phyloP scores from a whole-genome alignment of 257 asterid genomes.

The Scutellaria minor region DNA sequence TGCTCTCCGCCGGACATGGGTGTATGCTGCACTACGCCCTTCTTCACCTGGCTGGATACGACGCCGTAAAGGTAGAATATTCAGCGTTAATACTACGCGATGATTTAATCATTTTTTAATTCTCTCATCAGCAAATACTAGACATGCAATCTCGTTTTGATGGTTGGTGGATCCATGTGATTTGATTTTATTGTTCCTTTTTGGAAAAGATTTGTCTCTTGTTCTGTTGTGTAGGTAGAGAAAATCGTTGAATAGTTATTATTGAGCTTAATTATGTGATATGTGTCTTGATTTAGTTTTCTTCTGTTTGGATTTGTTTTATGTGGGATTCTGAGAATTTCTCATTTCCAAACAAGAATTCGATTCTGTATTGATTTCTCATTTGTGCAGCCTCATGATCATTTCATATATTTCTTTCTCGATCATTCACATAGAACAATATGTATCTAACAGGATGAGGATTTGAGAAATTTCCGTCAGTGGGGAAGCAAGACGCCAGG shows the following conservation, averaged over 20 bases:
- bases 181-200: slow-evolving; percentile 15
- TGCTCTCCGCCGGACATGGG: slow-evolving; percentile 93
- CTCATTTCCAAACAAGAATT: too few species aligned
- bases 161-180: slow-evolving; percentile 29
- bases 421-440: slow-evolving; percentile 3
- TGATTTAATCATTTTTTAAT: neutral
- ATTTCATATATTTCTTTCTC: slow-evolving; percentile 23
- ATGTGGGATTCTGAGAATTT: too few species aligned
- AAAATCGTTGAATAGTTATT: neutral
- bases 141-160: slow-evolving; percentile 23
- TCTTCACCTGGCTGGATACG: slow-evolving; percentile 78
- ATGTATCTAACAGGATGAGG: slow-evolving; percentile 55
- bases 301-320: neutral
- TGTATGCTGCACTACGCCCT: slow-evolving; percentile 84
- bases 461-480: slow-evolving; percentile 68
- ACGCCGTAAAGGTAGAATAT: slow-evolving; percentile 62
- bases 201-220: neutral
- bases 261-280: slow-evolving; percentile 21
- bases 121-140: neutral
- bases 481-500: slow-evolving; percentile 88
- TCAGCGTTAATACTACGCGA: neutral
- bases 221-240: slow-evolving; percentile 18
- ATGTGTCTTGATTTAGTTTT: neutral
- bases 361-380: too few species aligned
- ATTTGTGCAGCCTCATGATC: neutral